These are phyloP conservation scores for Coniochaeta sp. DNA, from an alignment of 2,329 filamentous ascomycete genomes.

Conservation along the genomic window DNA sequence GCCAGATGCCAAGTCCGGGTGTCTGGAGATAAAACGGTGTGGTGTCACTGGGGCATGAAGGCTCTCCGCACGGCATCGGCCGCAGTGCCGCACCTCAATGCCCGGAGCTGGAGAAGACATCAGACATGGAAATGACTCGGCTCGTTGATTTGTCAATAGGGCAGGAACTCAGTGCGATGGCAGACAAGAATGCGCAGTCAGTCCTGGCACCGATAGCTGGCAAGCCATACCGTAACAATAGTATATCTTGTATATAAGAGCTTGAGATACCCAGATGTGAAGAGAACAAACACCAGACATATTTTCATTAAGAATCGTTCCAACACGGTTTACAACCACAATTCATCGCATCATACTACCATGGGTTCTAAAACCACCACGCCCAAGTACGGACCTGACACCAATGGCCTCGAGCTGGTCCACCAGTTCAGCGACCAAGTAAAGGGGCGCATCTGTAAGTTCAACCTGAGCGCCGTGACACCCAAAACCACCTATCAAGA, in stretches of 20 bases:
- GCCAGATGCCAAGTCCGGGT: not conserved
- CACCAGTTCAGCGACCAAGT: conserved; percentile 13
- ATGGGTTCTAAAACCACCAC: not conserved
- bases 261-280: too few species aligned
- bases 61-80: not conserved
- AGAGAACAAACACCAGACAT: not conserved
- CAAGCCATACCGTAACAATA: too few species aligned
- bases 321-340: not conserved
- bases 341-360: not conserved
- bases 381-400: conserved; percentile 5
- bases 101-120: not conserved
- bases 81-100: not conserved
- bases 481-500: not conserved
- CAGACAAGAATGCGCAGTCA: too few species aligned
- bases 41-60: not conserved
- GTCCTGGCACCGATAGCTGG: too few species aligned
- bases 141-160: too few species aligned
- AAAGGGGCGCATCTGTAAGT: conserved; percentile 14
- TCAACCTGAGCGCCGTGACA: conserved; percentile 5
- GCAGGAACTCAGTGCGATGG: too few species aligned
- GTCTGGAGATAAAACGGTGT: not conserved
- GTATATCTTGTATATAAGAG: too few species aligned
- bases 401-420: conserved; percentile 11
- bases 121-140: not conserved
- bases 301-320: not conserved